Evolutionary conservation across 1,284 basidiomycete genomes (phyloP).

Genomic region (Leccinum pachyderme): DNA sequence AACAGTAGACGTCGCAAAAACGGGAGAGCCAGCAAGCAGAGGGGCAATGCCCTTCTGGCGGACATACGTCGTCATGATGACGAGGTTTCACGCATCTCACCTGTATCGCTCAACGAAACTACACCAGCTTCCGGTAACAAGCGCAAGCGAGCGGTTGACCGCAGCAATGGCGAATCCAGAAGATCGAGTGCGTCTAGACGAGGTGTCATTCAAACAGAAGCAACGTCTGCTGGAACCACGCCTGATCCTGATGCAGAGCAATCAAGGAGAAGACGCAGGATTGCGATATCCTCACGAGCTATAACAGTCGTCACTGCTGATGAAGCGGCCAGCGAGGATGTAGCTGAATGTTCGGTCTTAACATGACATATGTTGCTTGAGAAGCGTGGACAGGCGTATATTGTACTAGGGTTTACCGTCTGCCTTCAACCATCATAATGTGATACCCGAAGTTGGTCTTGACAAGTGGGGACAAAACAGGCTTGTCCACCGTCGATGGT

Average conservation of each 20-base stretch:
- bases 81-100: slow-evolving; percentile 50
- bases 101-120: slow-evolving; percentile 32
- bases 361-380: slow-evolving; percentile 17
- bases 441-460: slow-evolving; percentile 86
- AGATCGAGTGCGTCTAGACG: slow-evolving; percentile 38
- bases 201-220: slow-evolving; percentile 41
- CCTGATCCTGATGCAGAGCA: slow-evolving; percentile 68
- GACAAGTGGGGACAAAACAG: slow-evolving; percentile 64
- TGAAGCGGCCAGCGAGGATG: slow-evolving; percentile 42
- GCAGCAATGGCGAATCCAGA: slow-evolving; percentile 31
- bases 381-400: slow-evolving; percentile 19
- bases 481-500: slow-evolving; percentile 78
- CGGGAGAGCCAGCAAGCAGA: slow-evolving; percentile 65
- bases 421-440: slow-evolving; percentile 84
- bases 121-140: slow-evolving; percentile 28
- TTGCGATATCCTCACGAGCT: slow-evolving; percentile 33
- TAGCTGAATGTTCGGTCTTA: slow-evolving; percentile 17
- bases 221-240: slow-evolving; percentile 43
- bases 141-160: slow-evolving; percentile 32
- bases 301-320: slow-evolving; percentile 34
- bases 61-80: slow-evolving; percentile 78
- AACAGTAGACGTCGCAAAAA: slow-evolving; percentile 60
- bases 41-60: slow-evolving; percentile 73
- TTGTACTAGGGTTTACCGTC: slow-evolving; percentile 47
- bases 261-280: slow-evolving; percentile 40